phyloP scores from a whole-genome alignment of 2,329 filamentous ascomycete genomes.

The Ceratocystis variospora region DNA sequence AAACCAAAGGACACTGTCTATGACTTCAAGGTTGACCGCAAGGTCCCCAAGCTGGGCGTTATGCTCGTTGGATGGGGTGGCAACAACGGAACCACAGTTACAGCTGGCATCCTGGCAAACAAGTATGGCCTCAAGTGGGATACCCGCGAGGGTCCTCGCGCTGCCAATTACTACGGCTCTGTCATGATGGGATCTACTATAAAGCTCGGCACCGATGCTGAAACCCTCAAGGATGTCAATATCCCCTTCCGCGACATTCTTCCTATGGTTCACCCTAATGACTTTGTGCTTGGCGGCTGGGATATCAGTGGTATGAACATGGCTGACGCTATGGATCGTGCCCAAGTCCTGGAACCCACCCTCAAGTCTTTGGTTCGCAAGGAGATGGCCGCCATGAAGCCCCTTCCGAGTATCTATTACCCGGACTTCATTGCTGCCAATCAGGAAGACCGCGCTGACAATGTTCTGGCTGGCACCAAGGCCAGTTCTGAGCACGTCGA shows the following conservation, averaged over 20 bases:
- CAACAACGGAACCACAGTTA: slow-evolving; percentile 96
- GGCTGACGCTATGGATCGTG: slow-evolving; percentile 86
- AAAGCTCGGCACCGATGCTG: slow-evolving; percentile 80
- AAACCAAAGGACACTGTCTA: slow-evolving; percentile 80
- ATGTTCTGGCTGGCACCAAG: slow-evolving; percentile 69
- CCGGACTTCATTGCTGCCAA: slow-evolving; percentile 98
- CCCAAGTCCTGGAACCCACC: slow-evolving; percentile 85
- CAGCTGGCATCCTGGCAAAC: slow-evolving; percentile 93
- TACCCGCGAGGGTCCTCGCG: slow-evolving; percentile 72
- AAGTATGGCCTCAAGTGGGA: slow-evolving; percentile 77
- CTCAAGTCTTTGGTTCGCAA: slow-evolving; percentile 82
- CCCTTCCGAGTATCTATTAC: slow-evolving; percentile 93
- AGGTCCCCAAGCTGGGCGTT: slow-evolving; percentile 82
- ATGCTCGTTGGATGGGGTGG: slow-evolving; percentile 98
- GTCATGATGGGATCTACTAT: slow-evolving; percentile 94
- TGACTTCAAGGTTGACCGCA: slow-evolving; percentile 94
- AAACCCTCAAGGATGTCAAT: slow-evolving; percentile 80
- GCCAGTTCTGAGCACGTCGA: slow-evolving; percentile 81
- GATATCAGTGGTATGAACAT: slow-evolving; percentile 89
- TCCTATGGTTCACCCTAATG: slow-evolving; percentile 94
- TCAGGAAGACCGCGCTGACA: slow-evolving; percentile 92
- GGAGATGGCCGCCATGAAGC: slow-evolving; percentile 80
- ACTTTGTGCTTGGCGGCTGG: slow-evolving; percentile 91
- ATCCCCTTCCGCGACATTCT: slow-evolving; percentile 89
- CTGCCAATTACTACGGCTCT: slow-evolving; percentile 96